Percentiles rank a stretch among this genome's conserved stretches.
Conservation (phyloP, 2,329 filamentous ascomycete species). For the Ophiocordyceps sinensis region DNA sequence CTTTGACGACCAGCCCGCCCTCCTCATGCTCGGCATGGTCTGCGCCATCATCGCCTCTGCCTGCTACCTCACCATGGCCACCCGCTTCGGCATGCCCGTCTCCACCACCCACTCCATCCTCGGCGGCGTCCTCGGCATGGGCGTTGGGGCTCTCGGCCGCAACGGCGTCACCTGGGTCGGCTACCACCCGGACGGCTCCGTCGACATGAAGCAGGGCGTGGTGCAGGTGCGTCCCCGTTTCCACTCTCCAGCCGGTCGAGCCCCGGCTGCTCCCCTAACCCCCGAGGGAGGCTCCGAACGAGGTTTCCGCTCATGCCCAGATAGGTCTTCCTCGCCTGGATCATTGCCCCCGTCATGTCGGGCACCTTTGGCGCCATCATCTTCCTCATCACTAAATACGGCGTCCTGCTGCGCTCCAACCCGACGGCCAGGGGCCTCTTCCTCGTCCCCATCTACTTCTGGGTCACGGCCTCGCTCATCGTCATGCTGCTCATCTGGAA, state of each 20-base stretch:
- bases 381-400: conserved; percentile 42
- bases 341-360: conserved; percentile 42
- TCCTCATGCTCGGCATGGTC: conserved; percentile 45
- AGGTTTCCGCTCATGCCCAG: too few species aligned
- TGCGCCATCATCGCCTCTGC: conserved; percentile 40
- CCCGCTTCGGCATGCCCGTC: conserved; percentile 39
- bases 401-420: conserved; percentile 36
- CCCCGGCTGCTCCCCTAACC: too few species aligned
- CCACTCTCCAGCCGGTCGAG: too few species aligned
- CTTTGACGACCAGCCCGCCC: conserved; percentile 31
- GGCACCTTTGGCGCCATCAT: conserved; percentile 37
- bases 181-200: conserved; percentile 21
- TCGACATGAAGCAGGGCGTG: conserved; percentile 31
- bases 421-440: conserved; percentile 37
- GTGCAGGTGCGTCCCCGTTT: conserved; percentile 23
- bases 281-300: too few species aligned
- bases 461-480: conserved; percentile 36
- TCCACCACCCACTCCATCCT: conserved; percentile 49
- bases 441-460: conserved; percentile 42
- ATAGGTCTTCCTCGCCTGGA: conserved; percentile 47
- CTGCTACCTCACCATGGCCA: conserved; percentile 41
- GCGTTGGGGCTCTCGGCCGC: conserved; percentile 38
- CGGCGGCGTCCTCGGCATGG: conserved; percentile 44
- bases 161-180: conserved; percentile 38
- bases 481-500: conserved; percentile 48